A percentile compares a stretch with the other conserved stretches of the same genome.
Evolutionary conservation across 2,329 filamentous ascomycete genomes (phyloP).

Genomic region (Cladosporium sphaerospermum): DNA sequence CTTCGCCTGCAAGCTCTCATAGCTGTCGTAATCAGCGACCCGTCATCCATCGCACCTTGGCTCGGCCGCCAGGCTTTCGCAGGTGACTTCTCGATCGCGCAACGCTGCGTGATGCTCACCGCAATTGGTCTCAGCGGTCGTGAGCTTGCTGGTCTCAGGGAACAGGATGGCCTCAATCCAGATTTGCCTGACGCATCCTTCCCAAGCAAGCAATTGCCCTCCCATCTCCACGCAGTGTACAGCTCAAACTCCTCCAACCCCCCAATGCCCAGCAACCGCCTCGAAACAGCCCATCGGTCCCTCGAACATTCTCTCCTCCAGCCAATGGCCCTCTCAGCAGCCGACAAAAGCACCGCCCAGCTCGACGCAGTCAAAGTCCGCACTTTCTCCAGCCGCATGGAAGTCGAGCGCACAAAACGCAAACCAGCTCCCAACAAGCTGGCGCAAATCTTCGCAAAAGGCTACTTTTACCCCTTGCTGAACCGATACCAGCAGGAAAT

Average conservation of each 20-base stretch:
- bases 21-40: slow-evolving; percentile 69
- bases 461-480: slow-evolving; percentile 82
- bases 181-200: slow-evolving; percentile 45
- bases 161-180: slow-evolving; percentile 43
- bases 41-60: slow-evolving; percentile 73
- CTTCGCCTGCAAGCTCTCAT: slow-evolving; percentile 74
- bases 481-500: slow-evolving; percentile 52
- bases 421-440: slow-evolving; percentile 66
- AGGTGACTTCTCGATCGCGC: slow-evolving; percentile 82
- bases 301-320: slow-evolving; percentile 69
- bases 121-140: slow-evolving; percentile 75
- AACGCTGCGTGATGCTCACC: slow-evolving; percentile 75
- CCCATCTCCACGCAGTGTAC: slow-evolving; percentile 68
- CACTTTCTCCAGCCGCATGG: slow-evolving; percentile 75
- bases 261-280: slow-evolving; percentile 41
- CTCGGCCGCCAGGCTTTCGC: slow-evolving; percentile 81
- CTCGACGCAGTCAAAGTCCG: slow-evolving; percentile 74
- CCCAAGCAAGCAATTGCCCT: slow-evolving; percentile 72
- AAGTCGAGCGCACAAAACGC: slow-evolving; percentile 52
- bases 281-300: slow-evolving; percentile 61
- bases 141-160: slow-evolving; percentile 73
- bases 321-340: slow-evolving; percentile 74
- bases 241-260: slow-evolving; percentile 18
- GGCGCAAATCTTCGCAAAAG: slow-evolving; percentile 64
- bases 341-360: slow-evolving; percentile 72